A percentile compares a stretch with the other conserved stretches of the same genome.
Evolutionary conservation across 1,284 basidiomycete species (phyloP).

Genomic region (Apiotrichum domesticum): DNA sequence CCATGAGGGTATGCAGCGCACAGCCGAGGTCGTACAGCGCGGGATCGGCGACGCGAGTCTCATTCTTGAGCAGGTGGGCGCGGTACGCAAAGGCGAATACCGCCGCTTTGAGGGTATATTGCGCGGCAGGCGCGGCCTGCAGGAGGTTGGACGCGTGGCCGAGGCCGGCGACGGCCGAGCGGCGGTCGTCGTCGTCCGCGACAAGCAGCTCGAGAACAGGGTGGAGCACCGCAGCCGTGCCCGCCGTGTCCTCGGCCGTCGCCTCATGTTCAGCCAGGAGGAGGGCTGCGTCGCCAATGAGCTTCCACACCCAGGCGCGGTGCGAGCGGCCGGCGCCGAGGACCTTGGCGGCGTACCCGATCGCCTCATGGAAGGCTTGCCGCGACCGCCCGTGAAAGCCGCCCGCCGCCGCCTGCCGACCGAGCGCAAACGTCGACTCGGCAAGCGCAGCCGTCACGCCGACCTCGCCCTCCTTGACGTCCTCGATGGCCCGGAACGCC

Average conservation of each 20-base stretch:
- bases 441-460: constrained; percentile 70
- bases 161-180: constrained; percentile 34
- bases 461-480: constrained; percentile 52
- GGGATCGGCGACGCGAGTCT: constrained; percentile 53
- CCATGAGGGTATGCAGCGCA: constrained; percentile 56
- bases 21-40: constrained; percentile 74
- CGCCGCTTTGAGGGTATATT: constrained; percentile 55
- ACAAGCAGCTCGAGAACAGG: constrained; percentile 37
- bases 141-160: constrained; percentile 37
- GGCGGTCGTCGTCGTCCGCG: constrained; percentile 38
- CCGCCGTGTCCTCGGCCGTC: constrained; percentile 31
- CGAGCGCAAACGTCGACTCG: constrained; percentile 67
- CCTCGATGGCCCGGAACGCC: constrained; percentile 60
- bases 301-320: constrained; percentile 77
- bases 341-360: constrained; percentile 56
- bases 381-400: constrained; percentile 74
- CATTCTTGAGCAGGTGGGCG: constrained; percentile 60
- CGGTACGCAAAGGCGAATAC: constrained; percentile 67
- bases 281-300: constrained; percentile 70
- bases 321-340: constrained; percentile 58
- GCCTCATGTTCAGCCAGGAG: constrained; percentile 53
- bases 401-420: constrained; percentile 57
- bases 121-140: constrained; percentile 16
- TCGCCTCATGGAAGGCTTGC: constrained; percentile 59
- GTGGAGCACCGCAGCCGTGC: constrained; percentile 26